Base-by-base conservation (phyloP, 345 rosid species). In the Rhizophora mangle region DNA sequence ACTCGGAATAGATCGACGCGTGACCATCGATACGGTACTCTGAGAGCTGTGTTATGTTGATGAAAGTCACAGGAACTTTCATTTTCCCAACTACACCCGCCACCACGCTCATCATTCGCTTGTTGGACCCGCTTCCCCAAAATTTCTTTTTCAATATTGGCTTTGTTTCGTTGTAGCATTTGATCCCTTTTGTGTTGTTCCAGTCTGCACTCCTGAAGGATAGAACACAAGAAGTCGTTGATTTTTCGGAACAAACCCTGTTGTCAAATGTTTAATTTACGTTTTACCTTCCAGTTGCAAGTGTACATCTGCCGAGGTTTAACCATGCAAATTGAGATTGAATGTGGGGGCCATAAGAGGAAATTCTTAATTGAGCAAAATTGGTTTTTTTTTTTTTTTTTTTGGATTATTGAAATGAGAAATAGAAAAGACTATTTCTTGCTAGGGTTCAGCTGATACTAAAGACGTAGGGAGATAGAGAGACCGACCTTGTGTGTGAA, bases 11-110 rank as follows among this genome's bases (percentile, higher is more conserved):
- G 1, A 94, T 70, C 0, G 97, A 89, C 6, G 96, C 9, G 76
- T 94, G 97, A 0, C 80, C 98, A 63, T 94, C 98, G 7, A 91
- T 83, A 56, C 97, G 74, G 74, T 91, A 89, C 68, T 88, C 95
- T 0, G 98, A 94, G 7, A 94, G 82, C 77, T 91, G 96, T 0
- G 98, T 94, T 20, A 94, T 72, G 84, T 91, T 94, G 57, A 94
- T 68, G 54, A 91, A 67, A 0, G 84, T 81, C n/a, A 91, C 89
- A 0, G 87, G 95, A 29, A 89, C 91, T 65, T 86, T 83, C 98
- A 94, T 89, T 62, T 80, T 85, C 24, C 65, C 69, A 2, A 82
- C 57, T 9, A 84, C 73, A 36, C 79, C 74, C 0, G 83, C 69
- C 57, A 88, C 96, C 6, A 83, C 95, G 20, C 87, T 81, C 98